Percentiles rank a stretch among this genome's conserved stretches.
Evolutionary conservation across 1,139 yeast genomes (phyloP).

Genomic region (Yamadazyma oceani): DNA sequence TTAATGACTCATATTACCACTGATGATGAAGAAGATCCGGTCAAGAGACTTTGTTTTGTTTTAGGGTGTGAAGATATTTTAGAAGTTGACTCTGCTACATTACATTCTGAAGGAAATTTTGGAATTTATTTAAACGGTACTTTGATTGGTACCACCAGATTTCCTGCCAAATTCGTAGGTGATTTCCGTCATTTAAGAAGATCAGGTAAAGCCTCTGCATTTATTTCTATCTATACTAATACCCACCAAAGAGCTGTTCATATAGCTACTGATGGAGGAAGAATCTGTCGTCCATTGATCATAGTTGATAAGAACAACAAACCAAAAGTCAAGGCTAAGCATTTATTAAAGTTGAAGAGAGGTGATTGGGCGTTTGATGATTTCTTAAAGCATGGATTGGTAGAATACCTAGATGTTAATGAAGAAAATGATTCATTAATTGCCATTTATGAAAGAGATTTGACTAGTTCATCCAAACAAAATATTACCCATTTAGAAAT

Average conservation of each 20-base stretch:
- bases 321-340: constrained; percentile 71
- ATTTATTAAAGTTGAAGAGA: constrained; percentile 56
- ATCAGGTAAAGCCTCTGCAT: constrained; percentile 82
- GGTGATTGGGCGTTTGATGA: constrained; percentile 89
- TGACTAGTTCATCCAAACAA: constrained; percentile 21
- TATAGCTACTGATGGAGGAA: constrained; percentile 98
- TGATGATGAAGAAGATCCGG: constrained; percentile 94
- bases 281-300: constrained; percentile 95
- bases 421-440: constrained; percentile 95
- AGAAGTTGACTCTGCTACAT: constrained; percentile 77
- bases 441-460: constrained; percentile 76
- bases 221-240: constrained; percentile 87
- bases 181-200: constrained; percentile 82
- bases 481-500: constrained; percentile 86
- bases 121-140: constrained; percentile 95
- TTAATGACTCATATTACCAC: constrained; percentile 98
- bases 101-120: constrained; percentile 74
- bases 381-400: constrained; percentile 80
- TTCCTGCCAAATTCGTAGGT: constrained; percentile 76
- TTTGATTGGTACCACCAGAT: constrained; percentile 82
- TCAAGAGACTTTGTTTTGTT: constrained; percentile 69
- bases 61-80: constrained; percentile 90
- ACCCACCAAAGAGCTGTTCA: constrained; percentile 90
- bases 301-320: constrained; percentile 69
- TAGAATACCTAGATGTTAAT: constrained; percentile 94